A percentile compares a stretch with the other conserved stretches of the same genome.
These are phyloP conservation scores for Metschnikowia anglica DNA, from an alignment of 805 yeast species.

Conservation along the genomic window DNA sequence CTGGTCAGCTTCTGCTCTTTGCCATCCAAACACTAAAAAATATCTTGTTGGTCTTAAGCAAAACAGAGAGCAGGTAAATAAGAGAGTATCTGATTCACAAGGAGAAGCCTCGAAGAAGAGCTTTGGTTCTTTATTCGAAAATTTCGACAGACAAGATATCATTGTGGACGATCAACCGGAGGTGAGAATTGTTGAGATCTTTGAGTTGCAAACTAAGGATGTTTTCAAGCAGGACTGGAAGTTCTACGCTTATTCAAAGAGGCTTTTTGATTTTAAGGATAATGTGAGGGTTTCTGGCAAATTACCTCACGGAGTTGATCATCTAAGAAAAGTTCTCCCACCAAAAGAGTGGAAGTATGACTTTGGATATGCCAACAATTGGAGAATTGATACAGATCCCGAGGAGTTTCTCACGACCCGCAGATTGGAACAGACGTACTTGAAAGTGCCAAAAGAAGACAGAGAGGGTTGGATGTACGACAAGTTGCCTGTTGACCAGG, in stretches of 20 bases:
- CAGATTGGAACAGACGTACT: slow-evolving; percentile 22
- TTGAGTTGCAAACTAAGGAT: slow-evolving; percentile 69
- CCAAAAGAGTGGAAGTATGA: slow-evolving; percentile 77
- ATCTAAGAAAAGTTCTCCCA: slow-evolving; percentile 55
- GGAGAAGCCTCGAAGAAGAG: neutral
- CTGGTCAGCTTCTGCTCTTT: slow-evolving; percentile 52
- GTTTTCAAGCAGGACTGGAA: slow-evolving; percentile 61
- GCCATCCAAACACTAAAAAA: slow-evolving; percentile 59
- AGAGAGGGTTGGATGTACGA: slow-evolving; percentile 52
- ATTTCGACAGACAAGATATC: slow-evolving; percentile 48
- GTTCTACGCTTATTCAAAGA: slow-evolving; percentile 54
- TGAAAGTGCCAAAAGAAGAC: slow-evolving; percentile 29
- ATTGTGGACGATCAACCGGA: slow-evolving; percentile 71
- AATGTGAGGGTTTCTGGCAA: slow-evolving; percentile 39
- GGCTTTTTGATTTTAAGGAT: slow-evolving; percentile 54
- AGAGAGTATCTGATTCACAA: slow-evolving; percentile 15
- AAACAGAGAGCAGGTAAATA: slow-evolving; percentile 20
- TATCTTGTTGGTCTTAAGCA: slow-evolving; percentile 22
- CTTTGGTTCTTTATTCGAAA: slow-evolving; percentile 20
- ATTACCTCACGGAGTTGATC: slow-evolving; percentile 64
- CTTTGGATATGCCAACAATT: slow-evolving; percentile 47
- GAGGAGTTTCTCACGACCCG: slow-evolving; percentile 51
- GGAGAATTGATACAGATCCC: slow-evolving; percentile 65
- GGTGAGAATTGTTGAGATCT: slow-evolving; percentile 65
- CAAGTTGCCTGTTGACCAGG: slow-evolving; percentile 35